Conservation (phyloP, 2,329 filamentous ascomycete species). For the Sporothrix curviconia region DNA sequence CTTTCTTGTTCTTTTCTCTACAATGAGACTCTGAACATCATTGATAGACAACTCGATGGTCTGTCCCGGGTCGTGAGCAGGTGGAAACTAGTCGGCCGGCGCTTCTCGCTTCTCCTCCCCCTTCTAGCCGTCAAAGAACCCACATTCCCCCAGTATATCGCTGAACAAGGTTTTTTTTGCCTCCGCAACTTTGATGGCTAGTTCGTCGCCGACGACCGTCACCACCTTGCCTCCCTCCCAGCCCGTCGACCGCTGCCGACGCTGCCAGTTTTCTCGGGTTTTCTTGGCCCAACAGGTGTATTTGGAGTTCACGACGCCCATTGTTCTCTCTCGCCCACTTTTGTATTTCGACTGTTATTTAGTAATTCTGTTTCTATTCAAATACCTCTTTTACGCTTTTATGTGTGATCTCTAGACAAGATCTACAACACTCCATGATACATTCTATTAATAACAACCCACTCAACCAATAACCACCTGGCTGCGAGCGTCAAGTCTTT, state of each 20-base stretch:
- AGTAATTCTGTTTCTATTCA: background rate
- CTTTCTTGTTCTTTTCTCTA: no score
- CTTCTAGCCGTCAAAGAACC: background rate
- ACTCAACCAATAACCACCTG: no score
- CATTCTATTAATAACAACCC: no score
- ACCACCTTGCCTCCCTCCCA: background rate
- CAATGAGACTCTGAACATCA: no score
- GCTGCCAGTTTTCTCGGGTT: background rate
- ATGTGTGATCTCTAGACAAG: background rate
- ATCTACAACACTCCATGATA: no score
- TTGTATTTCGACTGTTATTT: background rate
- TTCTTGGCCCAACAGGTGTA: background rate
- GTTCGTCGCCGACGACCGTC: slow-evolving; percentile 7
- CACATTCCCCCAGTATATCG: background rate
- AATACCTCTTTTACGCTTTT: background rate
- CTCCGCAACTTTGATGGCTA: background rate
- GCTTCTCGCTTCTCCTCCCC: background rate
- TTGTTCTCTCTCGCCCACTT: background rate
- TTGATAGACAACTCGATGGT: background rate
- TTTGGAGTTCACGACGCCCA: slow-evolving; percentile 1
- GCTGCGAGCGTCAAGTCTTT: no score
- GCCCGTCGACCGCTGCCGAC: background rate
- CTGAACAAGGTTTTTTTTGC: background rate
- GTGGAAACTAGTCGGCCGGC: background rate
- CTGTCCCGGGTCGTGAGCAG: background rate